Base-by-base conservation (phyloP, 148 eudicot genomes). In the Rhododendron molle region DNA sequence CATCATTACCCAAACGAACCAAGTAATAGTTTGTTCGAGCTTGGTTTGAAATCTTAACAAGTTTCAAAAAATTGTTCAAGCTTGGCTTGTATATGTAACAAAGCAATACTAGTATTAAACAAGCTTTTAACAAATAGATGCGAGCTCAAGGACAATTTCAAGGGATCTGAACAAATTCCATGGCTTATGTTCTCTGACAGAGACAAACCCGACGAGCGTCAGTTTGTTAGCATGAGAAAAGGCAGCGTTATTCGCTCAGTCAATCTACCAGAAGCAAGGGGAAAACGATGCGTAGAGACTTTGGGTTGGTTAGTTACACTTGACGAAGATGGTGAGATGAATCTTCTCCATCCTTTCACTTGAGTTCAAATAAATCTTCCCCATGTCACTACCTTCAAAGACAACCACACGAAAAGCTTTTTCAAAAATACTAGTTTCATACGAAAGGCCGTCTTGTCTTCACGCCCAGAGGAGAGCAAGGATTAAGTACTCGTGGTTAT, bases 161-260 rank as follows among this genome's bases (percentile, higher is more conserved):
- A 76, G 5, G 49, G 26, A 84, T 84, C 40, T 36, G 20, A 36
- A 23, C 62, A 71, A 28, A 5, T 71, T 18, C 85, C 78, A 26
- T 83, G 85, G 85, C 85, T 83, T 11, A 83, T 83, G 85, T 44
- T 83, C 23, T 36, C 85, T 4, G 26, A 71, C 5, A 9, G 30
- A 28, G 78, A 26, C 20, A 47, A 69, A 21, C 13, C 15, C 0
- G 16, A 83, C 10, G 7, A 65, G 5, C 62, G 30, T 4, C n/a
- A 9, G 0, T 83, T 83, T 28, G 16, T 44, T 7, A 83, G 76
- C 1, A 18, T 44, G 8, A 20, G 43, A 9, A 83, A 46, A 21
- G 58, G 78, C 0, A 10, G 36, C 1, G 20, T 38, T 11, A 47
- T 69, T 26, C 13, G 28, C 26, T 18, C 18, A 30, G 18, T 83